Evolutionary conservation across 2,329 filamentous ascomycete genomes (phyloP).

Genomic region (Lasiodiplodia gonubiensis): DNA sequence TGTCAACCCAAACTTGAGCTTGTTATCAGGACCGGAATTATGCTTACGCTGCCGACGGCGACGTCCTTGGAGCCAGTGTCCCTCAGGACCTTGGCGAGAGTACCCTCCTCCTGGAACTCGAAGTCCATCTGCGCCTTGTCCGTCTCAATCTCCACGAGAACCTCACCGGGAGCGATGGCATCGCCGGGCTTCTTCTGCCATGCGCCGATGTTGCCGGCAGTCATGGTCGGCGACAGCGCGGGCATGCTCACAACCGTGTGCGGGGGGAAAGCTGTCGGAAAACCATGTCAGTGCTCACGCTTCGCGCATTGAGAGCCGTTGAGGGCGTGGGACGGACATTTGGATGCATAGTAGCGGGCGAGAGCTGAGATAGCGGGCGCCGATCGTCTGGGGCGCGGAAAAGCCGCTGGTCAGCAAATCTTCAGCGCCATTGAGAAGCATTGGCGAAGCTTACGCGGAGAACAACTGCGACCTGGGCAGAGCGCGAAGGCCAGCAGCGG

Average conservation of each 20-base stretch:
- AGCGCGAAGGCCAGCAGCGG: conserved; percentile 52
- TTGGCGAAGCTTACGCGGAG: conserved; percentile 25
- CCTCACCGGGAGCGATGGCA: conserved; percentile 84
- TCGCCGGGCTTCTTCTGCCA: conserved; percentile 99
- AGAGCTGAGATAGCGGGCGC: conserved; percentile 64
- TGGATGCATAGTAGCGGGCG: conserved; percentile 71
- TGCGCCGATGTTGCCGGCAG: conserved; percentile 89
- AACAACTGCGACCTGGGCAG: conserved; percentile 45
- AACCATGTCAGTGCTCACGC: conserved; percentile 13
- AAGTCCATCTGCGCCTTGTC: conserved; percentile 99
- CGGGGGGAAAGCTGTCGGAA: conserved; percentile 78
- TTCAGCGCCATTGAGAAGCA: conserved; percentile 5
- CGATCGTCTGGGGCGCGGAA: conserved; percentile 42
- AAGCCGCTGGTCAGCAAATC: conserved; percentile 38
- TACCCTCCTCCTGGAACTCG: conserved; percentile 97
- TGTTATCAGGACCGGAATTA: conserved; percentile 2
- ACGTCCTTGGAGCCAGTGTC: conserved; percentile 94
- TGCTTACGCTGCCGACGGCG: conserved; percentile 83
- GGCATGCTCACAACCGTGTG: conserved; percentile 98
- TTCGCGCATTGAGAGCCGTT: conserved; percentile 28
- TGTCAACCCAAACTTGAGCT: conserved; percentile 24
- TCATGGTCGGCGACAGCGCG: conserved; percentile 97
- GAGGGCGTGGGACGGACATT: conserved; percentile 58
- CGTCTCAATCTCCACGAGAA: conserved; percentile 97
- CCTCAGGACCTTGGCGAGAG: conserved; percentile 92